Percentiles rank a stretch among this genome's conserved stretches.
Evolutionary conservation across 495 filamentous ascomycete species (phyloP).

Genomic region (Neurospora sp.): DNA sequence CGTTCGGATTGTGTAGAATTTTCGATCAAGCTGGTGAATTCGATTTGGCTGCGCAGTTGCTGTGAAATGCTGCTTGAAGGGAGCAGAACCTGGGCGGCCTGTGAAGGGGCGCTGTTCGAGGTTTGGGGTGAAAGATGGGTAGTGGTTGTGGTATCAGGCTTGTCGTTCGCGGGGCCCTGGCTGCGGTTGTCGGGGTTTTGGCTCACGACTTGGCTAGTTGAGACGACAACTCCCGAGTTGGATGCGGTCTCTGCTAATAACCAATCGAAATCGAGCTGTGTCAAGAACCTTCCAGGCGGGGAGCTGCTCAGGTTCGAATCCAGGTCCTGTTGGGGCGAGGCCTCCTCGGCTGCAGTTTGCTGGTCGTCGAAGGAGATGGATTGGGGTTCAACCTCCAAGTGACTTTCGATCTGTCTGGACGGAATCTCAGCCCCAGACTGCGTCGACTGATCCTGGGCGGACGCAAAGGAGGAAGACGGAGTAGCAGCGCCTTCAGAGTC

Average conservation of each 20-base stretch:
- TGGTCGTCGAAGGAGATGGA: not conserved
- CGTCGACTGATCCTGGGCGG: not conserved
- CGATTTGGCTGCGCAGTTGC: constrained; percentile 13
- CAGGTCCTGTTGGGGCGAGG: not conserved
- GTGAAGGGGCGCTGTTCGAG: constrained; percentile 3
- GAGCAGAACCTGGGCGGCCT: constrained; percentile 21
- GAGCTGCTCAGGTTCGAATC: not conserved
- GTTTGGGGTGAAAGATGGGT: not conserved
- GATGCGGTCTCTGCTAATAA: not conserved
- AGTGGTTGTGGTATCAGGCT: not conserved
- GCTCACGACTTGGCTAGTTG: not conserved
- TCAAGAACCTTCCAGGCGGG: not conserved
- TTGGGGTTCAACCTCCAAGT: not conserved
- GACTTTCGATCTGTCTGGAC: constrained; percentile 12
- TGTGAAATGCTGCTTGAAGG: constrained; percentile 13
- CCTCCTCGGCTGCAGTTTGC: not conserved
- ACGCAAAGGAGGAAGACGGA: not conserved
- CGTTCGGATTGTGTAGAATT: not conserved
- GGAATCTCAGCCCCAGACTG: constrained; percentile 10
- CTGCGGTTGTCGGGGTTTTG: not conserved
- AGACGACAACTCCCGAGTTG: not conserved
- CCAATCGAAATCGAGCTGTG: not conserved
- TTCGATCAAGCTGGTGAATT: not conserved
- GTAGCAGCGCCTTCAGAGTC: not conserved
- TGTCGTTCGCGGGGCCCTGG: not conserved